Conservation (phyloP, 768 basidiomycete genomes). For the Tylopilus intermedius region DNA sequence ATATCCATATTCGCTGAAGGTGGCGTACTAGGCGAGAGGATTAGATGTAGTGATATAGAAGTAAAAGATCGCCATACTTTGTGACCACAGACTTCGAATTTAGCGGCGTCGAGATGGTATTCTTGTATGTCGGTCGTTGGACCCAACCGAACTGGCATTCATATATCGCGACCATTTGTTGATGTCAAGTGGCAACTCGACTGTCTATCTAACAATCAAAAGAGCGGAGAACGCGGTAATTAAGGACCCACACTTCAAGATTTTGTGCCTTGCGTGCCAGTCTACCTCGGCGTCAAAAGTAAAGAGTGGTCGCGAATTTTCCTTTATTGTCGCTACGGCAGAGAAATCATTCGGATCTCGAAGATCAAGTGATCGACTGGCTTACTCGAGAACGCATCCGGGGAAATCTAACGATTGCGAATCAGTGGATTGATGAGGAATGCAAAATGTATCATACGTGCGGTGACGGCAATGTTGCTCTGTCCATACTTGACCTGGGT, state of each 20-base stretch:
- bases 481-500: slow-evolving; percentile 69
- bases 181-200: slow-evolving; percentile 86
- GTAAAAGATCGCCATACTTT: slow-evolving; percentile 46
- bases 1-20: slow-evolving; percentile 87
- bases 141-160: slow-evolving; percentile 93
- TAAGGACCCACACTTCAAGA: slow-evolving; percentile 73
- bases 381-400: slow-evolving; percentile 75
- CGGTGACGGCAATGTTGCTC: slow-evolving; percentile 69
- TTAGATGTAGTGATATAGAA: background rate
- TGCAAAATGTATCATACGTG: slow-evolving; percentile 31
- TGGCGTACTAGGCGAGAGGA: slow-evolving; percentile 54
- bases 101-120: slow-evolving; percentile 86
- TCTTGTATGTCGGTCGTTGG: slow-evolving; percentile 90
- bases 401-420: slow-evolving; percentile 57
- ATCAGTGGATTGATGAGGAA: background rate
- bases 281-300: slow-evolving; percentile 81
- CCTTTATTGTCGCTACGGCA: slow-evolving; percentile 55
- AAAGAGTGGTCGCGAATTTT: slow-evolving; percentile 70
- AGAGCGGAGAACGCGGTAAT: background rate
- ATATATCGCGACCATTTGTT: slow-evolving; percentile 82
- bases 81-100: slow-evolving; percentile 97
- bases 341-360: slow-evolving; percentile 34
- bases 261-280: slow-evolving; percentile 86
- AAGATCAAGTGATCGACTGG: background rate
- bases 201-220: slow-evolving; percentile 38